Conservation (phyloP, 2,329 filamentous ascomycete species). For the Purpureocillium lavendulum region DNA sequence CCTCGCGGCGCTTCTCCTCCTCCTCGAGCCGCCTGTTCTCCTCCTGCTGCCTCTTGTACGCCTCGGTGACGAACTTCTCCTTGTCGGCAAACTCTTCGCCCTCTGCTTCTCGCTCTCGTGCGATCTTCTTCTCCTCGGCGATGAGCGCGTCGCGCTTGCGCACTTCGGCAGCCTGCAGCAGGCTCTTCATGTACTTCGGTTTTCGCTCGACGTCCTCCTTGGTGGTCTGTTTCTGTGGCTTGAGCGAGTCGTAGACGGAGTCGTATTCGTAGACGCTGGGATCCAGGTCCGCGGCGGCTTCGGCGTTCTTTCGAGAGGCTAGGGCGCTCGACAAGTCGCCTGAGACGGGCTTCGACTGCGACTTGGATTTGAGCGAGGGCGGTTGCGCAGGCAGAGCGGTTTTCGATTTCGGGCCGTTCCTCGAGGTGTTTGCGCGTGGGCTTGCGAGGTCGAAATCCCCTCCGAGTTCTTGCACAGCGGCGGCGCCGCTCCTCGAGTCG, state of each 20-base stretch:
- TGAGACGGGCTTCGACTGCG: slow-evolving; percentile 36
- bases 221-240: slow-evolving; percentile 52
- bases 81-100: slow-evolving; percentile 76
- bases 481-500: slow-evolving; percentile 26
- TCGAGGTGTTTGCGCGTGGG: slow-evolving; percentile 12
- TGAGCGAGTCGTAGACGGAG: slow-evolving; percentile 69
- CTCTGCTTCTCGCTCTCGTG: slow-evolving; percentile 69
- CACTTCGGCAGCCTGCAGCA: slow-evolving; percentile 65
- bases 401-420: slow-evolving; percentile 25
- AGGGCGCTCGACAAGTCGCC: slow-evolving; percentile 60
- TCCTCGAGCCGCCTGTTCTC: slow-evolving; percentile 63
- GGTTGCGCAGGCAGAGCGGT: slow-evolving; percentile 25
- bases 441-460: slow-evolving; percentile 45
- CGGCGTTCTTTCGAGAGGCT: slow-evolving; percentile 53
- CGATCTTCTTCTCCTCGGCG: slow-evolving; percentile 72
- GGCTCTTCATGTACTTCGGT: slow-evolving; percentile 70
- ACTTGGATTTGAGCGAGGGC: slow-evolving; percentile 36
- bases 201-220: slow-evolving; percentile 49
- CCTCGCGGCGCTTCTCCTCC: slow-evolving; percentile 60
- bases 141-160: slow-evolving; percentile 71
- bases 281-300: slow-evolving; percentile 59
- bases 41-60: slow-evolving; percentile 74
- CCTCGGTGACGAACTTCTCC: slow-evolving; percentile 78
- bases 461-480: slow-evolving; percentile 51
- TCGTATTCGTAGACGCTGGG: slow-evolving; percentile 81